Evolutionary conservation across 345 rosid genomes (phyloP), one percentile per base, ranked within the genome.

Genomic region (Punica granatum): DNA sequence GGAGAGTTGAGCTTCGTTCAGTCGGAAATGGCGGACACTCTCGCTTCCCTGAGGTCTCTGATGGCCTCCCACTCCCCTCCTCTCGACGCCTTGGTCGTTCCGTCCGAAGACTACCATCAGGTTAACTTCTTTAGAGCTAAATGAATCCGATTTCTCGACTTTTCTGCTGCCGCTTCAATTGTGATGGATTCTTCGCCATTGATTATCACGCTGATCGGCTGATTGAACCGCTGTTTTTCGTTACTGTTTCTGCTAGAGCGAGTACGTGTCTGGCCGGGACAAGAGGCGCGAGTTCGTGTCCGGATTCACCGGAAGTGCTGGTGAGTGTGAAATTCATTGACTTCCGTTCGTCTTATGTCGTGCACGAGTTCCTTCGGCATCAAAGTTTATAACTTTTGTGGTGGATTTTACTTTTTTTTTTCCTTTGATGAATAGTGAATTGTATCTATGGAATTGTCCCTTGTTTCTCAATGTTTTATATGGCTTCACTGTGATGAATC

Each of bases 21-120:
- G 41, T 37, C 4, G 1, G 53, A 60, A 68, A 89, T 88, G 95
- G 85, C 84, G 7, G 92, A 84, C 35, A 74, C 44, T 30, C 92
- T 91, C 35, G 72, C 84, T 75, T 79, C 96, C 30, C 72, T 94
- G 42, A 82, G 98, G 81, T 89, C 92, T 69, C 73, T 86, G 19
- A 86, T 94, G 97, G 85, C 98, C 15, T 86, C 93, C 67, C 93
- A 91, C 81, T 83, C 96, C 72, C 98, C 96, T 73, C 92, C 98
- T 72, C 93, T 91, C 49, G 81, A 91, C 18, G 97, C 98, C 61
- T 74, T 91, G 65, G 65, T 94, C 31, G 89, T 94, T 44, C 98
- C 96, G 18, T 91, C 98, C 11, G 97, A 89, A 71, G 98, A 94
- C 72, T 89, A 79, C 76, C 99, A 94, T 74, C 99, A 94, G 93